Evolutionary conservation across 805 yeast species (phyloP).

Genomic region (Sungouiella blattae): DNA sequence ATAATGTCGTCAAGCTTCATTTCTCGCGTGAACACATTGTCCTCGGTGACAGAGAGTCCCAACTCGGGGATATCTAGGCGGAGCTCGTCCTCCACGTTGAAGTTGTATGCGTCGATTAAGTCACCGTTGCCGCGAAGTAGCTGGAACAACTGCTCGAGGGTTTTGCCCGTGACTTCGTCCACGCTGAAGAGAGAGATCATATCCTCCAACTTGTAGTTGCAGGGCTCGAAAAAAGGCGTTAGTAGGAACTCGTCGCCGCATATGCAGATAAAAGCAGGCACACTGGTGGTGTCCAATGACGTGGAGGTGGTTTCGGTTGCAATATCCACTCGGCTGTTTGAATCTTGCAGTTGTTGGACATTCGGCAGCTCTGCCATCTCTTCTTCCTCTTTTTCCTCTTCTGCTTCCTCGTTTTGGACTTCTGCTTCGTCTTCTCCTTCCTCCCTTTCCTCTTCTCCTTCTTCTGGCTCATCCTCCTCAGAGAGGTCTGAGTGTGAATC

Average conservation of each 20-base stretch:
- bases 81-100: slow-evolving; percentile 25
- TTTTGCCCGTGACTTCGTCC: slow-evolving; percentile 12
- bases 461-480: slow-evolving; percentile 1
- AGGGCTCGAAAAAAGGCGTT: slow-evolving; percentile 16
- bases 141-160: slow-evolving; percentile 25
- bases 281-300: no score
- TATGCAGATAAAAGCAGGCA: slow-evolving; percentile 23
- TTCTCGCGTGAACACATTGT: slow-evolving; percentile 24
- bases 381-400: slow-evolving; percentile 10
- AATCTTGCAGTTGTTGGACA: slow-evolving; percentile 26
- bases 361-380: slow-evolving; percentile 11
- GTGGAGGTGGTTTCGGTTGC: no score
- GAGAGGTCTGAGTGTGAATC: no score
- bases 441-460: slow-evolving; percentile 15
- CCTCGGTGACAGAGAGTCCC: slow-evolving; percentile 28
- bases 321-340: no score
- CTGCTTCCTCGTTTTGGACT: slow-evolving; percentile 7
- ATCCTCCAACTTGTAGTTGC: slow-evolving; percentile 13
- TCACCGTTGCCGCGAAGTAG: slow-evolving; percentile 25
- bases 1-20: slow-evolving; percentile 25
- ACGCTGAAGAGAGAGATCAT: slow-evolving; percentile 26
- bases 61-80: slow-evolving; percentile 27
- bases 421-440: slow-evolving; percentile 13
- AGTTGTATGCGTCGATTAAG: slow-evolving; percentile 21
- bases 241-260: slow-evolving; percentile 26